Percentiles rank a stretch among this genome's conserved stretches.
These are phyloP conservation scores for Aureoboletus auriporus DNA, from an alignment of 768 basidiomycete species.

Conservation along the genomic window DNA sequence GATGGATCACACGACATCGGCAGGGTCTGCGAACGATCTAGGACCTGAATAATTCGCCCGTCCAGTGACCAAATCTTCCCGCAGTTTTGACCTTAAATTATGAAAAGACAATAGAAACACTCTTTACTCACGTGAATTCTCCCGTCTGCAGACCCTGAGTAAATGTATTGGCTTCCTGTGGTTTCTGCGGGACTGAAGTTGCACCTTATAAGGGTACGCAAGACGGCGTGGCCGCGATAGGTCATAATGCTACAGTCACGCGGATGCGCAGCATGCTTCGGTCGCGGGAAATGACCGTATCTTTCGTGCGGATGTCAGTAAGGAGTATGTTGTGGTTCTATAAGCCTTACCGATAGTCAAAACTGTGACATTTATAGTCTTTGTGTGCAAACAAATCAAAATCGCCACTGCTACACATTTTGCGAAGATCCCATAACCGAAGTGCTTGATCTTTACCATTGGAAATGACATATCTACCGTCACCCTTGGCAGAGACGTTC, in stretches of 20 bases:
- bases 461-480: slow-evolving; percentile 91
- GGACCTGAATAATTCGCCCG: slow-evolving; percentile 74
- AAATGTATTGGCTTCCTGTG: slow-evolving; percentile 90
- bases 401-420: slow-evolving; percentile 77
- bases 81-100: not conserved
- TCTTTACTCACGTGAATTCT: slow-evolving; percentile 63
- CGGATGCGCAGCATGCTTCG: slow-evolving; percentile 65
- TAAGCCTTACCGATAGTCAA: slow-evolving; percentile 75
- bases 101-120: not conserved
- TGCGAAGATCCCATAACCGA: slow-evolving; percentile 90
- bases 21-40: slow-evolving; percentile 73
- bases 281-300: slow-evolving; percentile 62
- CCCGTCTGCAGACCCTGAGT: slow-evolving; percentile 89
- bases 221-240: slow-evolving; percentile 86
- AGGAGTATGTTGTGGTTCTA: not conserved
- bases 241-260: slow-evolving; percentile 94
- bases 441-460: slow-evolving; percentile 96
- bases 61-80: slow-evolving; percentile 91
- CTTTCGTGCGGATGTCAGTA: slow-evolving; percentile 33
- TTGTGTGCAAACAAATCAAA: slow-evolving; percentile 50
- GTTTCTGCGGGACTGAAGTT: slow-evolving; percentile 93
- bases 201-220: slow-evolving; percentile 91
- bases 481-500: slow-evolving; percentile 92
- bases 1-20: slow-evolving; percentile 75
- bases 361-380: slow-evolving; percentile 55